Evolutionary conservation across 257 asterid species (phyloP).

Genomic region (Leonotis leonurus): DNA sequence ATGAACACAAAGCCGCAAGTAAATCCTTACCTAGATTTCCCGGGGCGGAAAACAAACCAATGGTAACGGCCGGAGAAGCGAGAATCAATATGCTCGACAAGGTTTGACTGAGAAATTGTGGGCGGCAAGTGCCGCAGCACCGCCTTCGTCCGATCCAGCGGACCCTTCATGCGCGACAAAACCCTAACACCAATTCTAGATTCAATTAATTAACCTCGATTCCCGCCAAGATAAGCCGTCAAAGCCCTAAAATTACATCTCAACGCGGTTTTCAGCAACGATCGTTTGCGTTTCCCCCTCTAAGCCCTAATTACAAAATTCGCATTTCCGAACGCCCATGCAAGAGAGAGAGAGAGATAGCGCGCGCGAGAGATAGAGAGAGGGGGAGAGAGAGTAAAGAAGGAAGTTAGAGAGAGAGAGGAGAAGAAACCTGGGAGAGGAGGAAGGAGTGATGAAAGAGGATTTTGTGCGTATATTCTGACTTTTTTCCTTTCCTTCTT

Average conservation of each 20-base stretch:
- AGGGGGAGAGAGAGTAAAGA: conserved; percentile 20
- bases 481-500: not conserved
- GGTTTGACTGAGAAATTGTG: conserved; percentile 81
- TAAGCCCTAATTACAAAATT: conserved; percentile 45
- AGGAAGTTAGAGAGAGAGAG: conserved; percentile 25
- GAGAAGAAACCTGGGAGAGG: conserved; percentile 16
- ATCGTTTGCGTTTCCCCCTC: not conserved
- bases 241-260: conserved; percentile 46
- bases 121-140: conserved; percentile 99
- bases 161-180: conserved; percentile 81
- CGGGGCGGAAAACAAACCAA: conserved; percentile 74
- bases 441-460: conserved; percentile 23
- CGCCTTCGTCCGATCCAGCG: conserved; percentile 89
- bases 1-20: conserved; percentile 1
- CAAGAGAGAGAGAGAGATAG: conserved; percentile 19
- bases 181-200: conserved; percentile 50
- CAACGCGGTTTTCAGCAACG: conserved; percentile 16
- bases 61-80: conserved; percentile 79
- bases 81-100: conserved; percentile 74
- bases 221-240: conserved; percentile 24
- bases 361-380: conserved; percentile 28
- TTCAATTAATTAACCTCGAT: conserved; percentile 18
- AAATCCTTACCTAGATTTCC: conserved; percentile 63
- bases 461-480: conserved; percentile 14
- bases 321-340: conserved; percentile 40